These are phyloP conservation scores for Cladorrhinum sp. DNA, from an alignment of 2,329 filamentous ascomycete species.

Conservation along the genomic window DNA sequence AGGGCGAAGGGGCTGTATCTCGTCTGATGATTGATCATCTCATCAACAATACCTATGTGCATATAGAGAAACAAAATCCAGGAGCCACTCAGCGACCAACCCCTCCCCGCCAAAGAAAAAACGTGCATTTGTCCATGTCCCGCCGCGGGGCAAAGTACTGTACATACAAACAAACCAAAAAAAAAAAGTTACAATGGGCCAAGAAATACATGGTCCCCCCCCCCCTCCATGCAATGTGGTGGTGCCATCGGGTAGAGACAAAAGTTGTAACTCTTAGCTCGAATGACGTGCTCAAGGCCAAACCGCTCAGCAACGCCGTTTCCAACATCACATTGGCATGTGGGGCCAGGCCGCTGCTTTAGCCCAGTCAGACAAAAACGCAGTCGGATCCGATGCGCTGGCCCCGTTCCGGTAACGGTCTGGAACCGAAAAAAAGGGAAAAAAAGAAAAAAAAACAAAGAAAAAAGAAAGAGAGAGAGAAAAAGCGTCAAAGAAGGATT, in stretches of 20 bases:
- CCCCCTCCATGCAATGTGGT: background rate
- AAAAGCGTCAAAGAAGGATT: too few relatives aligned
- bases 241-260: background rate
- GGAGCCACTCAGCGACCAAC: background rate
- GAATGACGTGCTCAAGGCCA: slow-evolving; percentile 26
- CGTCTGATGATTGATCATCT: too few relatives aligned
- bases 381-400: background rate
- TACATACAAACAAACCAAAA: too few relatives aligned
- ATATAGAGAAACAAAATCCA: too few relatives aligned
- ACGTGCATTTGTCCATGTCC: too few relatives aligned
- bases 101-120: too few relatives aligned
- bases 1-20: too few relatives aligned
- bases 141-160: slow-evolving; percentile 3
- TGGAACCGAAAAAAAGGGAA: background rate
- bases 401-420: background rate
- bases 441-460: too few relatives aligned
- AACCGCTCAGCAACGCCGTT: too few relatives aligned
- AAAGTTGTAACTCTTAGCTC: slow-evolving; percentile 21
- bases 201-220: background rate
- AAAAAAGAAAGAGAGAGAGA: too few relatives aligned
- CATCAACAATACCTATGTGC: too few relatives aligned
- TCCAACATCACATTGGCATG: background rate
- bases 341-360: background rate
- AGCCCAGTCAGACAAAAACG: background rate
- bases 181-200: background rate